These are phyloP conservation scores for Cardamine chenopodiifolia DNA, from an alignment of 345 rosid species.

Conservation along the genomic window DNA sequence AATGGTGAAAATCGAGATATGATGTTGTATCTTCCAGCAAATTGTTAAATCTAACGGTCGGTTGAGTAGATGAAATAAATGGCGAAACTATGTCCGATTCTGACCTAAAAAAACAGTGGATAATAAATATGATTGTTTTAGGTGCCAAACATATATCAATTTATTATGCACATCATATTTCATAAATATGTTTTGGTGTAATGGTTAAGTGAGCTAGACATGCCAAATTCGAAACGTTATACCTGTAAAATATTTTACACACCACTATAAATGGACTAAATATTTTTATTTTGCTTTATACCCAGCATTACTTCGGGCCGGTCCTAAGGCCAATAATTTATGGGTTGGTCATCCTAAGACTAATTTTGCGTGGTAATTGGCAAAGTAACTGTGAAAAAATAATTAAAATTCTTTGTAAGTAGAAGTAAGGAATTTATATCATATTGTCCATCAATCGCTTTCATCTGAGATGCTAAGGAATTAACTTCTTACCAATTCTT, in stretches of 20 bases:
- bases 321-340: not conserved
- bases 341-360: not conserved
- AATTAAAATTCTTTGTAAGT: not conserved
- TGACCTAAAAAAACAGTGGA: no score
- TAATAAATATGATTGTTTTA: no score
- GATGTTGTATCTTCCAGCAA: not conserved
- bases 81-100: no score
- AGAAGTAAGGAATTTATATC: not conserved
- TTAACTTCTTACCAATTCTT: not conserved
- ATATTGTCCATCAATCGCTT: slow-evolving; percentile 7
- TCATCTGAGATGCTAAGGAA: not conserved
- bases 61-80: not conserved
- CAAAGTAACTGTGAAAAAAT: not conserved
- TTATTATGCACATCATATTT: no score
- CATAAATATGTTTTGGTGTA: no score
- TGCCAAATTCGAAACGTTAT: no score
- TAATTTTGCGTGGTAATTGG: not conserved
- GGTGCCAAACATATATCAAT: no score
- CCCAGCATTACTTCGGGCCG: no score
- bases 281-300: no score
- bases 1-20: not conserved
- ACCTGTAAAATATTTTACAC: no score
- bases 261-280: no score
- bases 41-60: not conserved
- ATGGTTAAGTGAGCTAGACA: no score